Percentiles rank a stretch among this genome's conserved stretches.
These are phyloP conservation scores for Leersia perrieri DNA, from an alignment of 176 grass and related monocot species.

Conservation along the genomic window DNA sequence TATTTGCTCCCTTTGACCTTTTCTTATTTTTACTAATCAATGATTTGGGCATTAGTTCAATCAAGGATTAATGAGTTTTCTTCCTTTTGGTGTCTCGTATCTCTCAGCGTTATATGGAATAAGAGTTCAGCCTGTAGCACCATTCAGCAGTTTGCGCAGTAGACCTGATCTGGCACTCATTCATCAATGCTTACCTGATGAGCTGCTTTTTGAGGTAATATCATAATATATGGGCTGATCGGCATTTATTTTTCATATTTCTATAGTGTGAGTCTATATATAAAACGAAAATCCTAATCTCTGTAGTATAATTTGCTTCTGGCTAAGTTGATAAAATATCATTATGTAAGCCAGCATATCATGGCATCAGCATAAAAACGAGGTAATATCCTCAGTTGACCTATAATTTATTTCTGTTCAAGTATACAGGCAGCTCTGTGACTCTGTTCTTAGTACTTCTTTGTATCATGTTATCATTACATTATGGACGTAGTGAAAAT, in stretches of 20 bases:
- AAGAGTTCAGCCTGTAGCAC: conserved; percentile 66
- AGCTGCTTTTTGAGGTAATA: conserved; percentile 76
- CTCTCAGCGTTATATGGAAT: conserved; percentile 79
- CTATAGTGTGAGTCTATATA: neutral
- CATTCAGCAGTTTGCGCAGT: conserved; percentile 68
- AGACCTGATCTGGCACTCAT: conserved; percentile 81
- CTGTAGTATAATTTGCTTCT: neutral
- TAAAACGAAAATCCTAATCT: neutral
- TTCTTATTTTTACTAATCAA: conserved; percentile 18
- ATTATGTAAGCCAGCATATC: conserved; percentile 6
- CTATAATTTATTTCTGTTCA: neutral
- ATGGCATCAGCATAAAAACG: neutral
- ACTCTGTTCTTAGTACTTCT: neutral
- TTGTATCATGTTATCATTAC: conserved; percentile 23
- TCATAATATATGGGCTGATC: conserved; percentile 41
- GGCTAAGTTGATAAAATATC: neutral
- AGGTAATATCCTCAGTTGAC: conserved; percentile 10
- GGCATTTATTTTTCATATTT: conserved; percentile 9
- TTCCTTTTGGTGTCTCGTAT: conserved; percentile 19
- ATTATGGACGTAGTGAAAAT: conserved; percentile 10
- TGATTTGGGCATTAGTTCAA: conserved; percentile 15
- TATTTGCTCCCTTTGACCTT: neutral
- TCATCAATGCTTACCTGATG: conserved; percentile 79
- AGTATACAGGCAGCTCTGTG: neutral
- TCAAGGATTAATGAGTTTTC: conserved; percentile 8